Percentiles rank a stretch among this genome's conserved stretches.
Conservation (phyloP, 1,139 yeast species). For the Diutina catenulata region DNA sequence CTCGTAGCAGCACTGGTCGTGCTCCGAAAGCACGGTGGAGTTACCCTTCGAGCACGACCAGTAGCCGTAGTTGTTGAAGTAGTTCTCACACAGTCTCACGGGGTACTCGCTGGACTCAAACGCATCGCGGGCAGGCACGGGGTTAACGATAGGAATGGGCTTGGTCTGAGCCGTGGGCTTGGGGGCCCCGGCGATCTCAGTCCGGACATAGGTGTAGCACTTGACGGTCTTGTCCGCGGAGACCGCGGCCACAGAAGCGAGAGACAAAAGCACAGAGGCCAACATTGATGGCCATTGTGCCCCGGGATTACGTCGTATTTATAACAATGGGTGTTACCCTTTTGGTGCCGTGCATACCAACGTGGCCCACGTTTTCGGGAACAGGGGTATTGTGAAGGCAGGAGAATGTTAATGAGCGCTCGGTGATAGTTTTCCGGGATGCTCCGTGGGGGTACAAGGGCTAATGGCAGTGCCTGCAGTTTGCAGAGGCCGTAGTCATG, state of each 20-base stretch:
- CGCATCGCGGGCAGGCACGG: neutral
- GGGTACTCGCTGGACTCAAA: neutral
- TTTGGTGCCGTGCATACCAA: too few species aligned
- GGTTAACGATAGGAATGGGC: neutral
- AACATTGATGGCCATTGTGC: too few species aligned
- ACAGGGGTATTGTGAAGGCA: too few species aligned
- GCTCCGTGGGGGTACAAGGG: too few species aligned
- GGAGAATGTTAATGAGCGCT: too few species aligned
- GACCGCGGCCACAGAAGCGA: neutral
- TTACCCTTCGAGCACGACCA: neutral
- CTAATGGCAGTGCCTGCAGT: too few species aligned
- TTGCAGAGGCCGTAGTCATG: too few species aligned
- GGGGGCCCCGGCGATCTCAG: neutral
- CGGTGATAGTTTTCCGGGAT: too few species aligned
- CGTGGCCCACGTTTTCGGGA: too few species aligned
- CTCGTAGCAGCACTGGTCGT: slow-evolving; percentile 20
- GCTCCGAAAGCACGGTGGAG: neutral
- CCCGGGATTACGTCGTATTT: too few species aligned
- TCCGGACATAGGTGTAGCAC: neutral
- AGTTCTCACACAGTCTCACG: neutral
- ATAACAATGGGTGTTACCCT: too few species aligned
- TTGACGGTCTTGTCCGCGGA: neutral
- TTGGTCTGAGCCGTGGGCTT: too few species aligned
- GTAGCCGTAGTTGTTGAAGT: neutral
- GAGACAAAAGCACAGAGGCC: neutral